Base-by-base conservation (phyloP, 2,329 filamentous ascomycete genomes). In the Phyllosticta ampelicida region DNA sequence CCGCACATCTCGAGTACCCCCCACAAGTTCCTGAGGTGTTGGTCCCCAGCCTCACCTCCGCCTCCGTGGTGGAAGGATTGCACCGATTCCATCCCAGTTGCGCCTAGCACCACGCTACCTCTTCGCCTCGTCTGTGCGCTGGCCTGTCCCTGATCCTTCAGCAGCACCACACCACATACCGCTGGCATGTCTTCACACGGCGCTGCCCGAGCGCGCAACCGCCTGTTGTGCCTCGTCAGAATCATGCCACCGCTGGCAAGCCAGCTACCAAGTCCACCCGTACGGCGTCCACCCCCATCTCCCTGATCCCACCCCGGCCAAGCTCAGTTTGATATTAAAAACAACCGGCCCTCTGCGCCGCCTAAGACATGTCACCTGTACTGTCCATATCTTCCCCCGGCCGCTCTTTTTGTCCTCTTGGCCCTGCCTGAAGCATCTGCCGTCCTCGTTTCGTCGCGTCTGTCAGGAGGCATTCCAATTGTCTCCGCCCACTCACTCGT, bases 181-280 rank as follows among this genome's bases (percentile, higher is more conserved):
- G 16, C 36, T 44, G 36, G 13, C 36, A 44, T 44, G 36, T 44
- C 36, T 44, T 44, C 36, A 44, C 36, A 44, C 36, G 36, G 36
- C 36, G 36, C 36, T 44, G 36, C 13, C 36, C 36, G 13, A n/a
- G 36, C 36, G 16, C n/a, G 36, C 36, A 44, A 44, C 36, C 36
- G 36, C n/a, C 36, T 44, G 36, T 18, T 54, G 56, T 54, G 44
- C 51, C 56, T 54, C 52, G 56, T 50, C 48, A 58, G 29, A 54
- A 58, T 58, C 51, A 58, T 36, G 50, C 56, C 56, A 48, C 56
- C 51, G 55, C 51, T 18, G 55, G n/a, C 29, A 58, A 44, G 36
- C 36, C 36, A 44, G 36, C 36, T 6, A 44, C 36, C 36, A 44
- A 16, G 30, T 11, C 10, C 30, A 16, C 13, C 13, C 36, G 36